A percentile compares a stretch with the other conserved stretches of the same genome.
Evolutionary conservation across 768 basidiomycete species (phyloP).

Genomic region (Psilocybe subaeruginosa): DNA sequence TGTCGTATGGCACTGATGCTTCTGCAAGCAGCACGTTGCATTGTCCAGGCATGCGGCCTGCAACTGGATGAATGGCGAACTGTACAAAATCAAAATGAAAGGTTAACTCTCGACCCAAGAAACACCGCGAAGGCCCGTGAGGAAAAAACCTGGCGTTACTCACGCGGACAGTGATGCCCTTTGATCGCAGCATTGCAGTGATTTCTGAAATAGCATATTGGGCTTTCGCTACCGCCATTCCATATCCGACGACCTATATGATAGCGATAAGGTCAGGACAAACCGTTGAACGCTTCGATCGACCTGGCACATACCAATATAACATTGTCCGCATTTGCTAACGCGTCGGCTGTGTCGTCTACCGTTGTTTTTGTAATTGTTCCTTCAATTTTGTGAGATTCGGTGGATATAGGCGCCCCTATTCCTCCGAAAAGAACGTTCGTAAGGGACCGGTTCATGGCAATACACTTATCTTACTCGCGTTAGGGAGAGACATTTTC

Average conservation of each 20-base stretch:
- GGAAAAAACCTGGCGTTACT: not conserved
- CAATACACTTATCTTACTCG: conserved; percentile 64
- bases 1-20: conserved; percentile 89
- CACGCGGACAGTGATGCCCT: conserved; percentile 76
- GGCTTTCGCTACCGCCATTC: conserved; percentile 92
- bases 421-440: conserved; percentile 94
- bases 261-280: not conserved
- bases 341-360: conserved; percentile 80
- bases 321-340: conserved; percentile 81
- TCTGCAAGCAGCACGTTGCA: conserved; percentile 92
- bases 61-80: conserved; percentile 89
- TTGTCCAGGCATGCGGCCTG: conserved; percentile 92
- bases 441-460: conserved; percentile 86
- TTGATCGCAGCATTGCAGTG: conserved; percentile 68
- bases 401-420: conserved; percentile 51
- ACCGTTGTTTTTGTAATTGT: conserved; percentile 75
- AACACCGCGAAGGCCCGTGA: too few species aligned
- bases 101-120: not conserved
- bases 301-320: conserved; percentile 56
- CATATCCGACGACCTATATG: conserved; percentile 77
- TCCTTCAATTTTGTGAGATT: conserved; percentile 81
- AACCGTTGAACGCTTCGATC: not conserved
- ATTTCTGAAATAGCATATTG: conserved; percentile 84
- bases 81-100: conserved; percentile 15
- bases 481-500: not conserved